Evolutionary conservation across 257 asterid genomes (phyloP).

Genomic region (Misopates orontium): DNA sequence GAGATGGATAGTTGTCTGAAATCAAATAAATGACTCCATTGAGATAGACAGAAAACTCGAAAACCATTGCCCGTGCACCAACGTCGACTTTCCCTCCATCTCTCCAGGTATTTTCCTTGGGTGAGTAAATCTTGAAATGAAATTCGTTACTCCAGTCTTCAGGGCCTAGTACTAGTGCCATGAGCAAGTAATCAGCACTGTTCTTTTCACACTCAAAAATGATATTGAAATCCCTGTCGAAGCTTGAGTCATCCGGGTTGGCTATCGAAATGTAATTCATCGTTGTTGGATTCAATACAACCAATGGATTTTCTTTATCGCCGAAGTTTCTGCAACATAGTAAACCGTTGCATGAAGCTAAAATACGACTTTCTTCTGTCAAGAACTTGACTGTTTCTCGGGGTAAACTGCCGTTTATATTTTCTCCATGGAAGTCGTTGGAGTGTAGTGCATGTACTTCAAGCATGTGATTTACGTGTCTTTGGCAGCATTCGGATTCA

Average conservation of each 20-base stretch:
- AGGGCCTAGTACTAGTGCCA: background rate
- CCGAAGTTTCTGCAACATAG: background rate
- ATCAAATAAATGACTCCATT: conserved; percentile 9
- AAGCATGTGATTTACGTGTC: background rate
- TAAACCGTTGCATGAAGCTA: background rate
- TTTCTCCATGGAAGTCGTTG: background rate
- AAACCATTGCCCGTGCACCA: background rate
- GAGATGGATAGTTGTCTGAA: background rate
- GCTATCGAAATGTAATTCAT: background rate
- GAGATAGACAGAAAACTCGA: background rate
- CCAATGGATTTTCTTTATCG: background rate
- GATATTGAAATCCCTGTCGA: background rate
- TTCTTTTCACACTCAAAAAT: background rate
- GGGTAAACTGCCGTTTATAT: background rate
- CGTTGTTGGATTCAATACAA: background rate
- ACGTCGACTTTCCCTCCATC: background rate
- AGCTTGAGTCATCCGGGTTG: background rate
- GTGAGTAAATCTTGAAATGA: conserved; percentile 1
- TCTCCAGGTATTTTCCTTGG: conserved; percentile 5
- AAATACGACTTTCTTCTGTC: background rate
- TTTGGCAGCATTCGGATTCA: background rate
- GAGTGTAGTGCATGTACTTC: background rate
- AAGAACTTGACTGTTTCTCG: background rate
- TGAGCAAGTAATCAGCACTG: background rate
- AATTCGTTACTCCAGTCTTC: background rate